These are phyloP conservation scores for Nicotiana paniculata DNA, from an alignment of 257 asterid species.

Conservation along the genomic window DNA sequence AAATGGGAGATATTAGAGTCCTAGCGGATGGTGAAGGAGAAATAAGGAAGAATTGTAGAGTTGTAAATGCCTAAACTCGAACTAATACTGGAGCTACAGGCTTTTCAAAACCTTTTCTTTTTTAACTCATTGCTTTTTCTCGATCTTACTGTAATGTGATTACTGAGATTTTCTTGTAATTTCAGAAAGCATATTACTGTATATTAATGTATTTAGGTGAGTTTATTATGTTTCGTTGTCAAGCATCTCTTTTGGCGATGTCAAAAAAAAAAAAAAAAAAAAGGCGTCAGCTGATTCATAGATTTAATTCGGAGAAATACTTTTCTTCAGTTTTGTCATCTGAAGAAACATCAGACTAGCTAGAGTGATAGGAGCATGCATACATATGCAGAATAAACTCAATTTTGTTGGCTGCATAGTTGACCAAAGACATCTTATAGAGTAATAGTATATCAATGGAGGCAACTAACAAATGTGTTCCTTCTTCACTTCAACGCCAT, in stretches of 20 bases:
- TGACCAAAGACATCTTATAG: no score
- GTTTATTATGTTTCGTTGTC: not conserved
- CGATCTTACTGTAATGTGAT: not conserved
- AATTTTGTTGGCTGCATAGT: no score
- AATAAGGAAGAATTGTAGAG: slow-evolving; percentile 25
- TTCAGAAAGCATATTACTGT: not conserved
- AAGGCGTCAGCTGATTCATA: not conserved
- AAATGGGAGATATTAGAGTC: slow-evolving; percentile 26
- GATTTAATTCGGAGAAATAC: not conserved
- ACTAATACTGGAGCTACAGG: no score
- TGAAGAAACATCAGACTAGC: not conserved
- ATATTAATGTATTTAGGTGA: not conserved
- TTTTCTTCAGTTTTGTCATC: not conserved
- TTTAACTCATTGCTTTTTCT: not conserved
- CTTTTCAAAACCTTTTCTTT: not conserved
- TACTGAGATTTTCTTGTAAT: not conserved
- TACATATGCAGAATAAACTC: not conserved
- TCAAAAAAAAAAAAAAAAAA: not conserved
- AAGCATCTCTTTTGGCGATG: not conserved
- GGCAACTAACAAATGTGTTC: no score
- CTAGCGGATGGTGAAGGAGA: slow-evolving; percentile 24
- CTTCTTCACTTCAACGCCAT: no score
- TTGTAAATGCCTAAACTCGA: not conserved
- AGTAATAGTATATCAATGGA: no score
- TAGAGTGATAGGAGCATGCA: not conserved